A percentile compares a stretch with the other conserved stretches of the same genome.
Evolutionary conservation across 352 stramenopile genomes (phyloP).

Genomic region (Pythium rishiriense): DNA sequence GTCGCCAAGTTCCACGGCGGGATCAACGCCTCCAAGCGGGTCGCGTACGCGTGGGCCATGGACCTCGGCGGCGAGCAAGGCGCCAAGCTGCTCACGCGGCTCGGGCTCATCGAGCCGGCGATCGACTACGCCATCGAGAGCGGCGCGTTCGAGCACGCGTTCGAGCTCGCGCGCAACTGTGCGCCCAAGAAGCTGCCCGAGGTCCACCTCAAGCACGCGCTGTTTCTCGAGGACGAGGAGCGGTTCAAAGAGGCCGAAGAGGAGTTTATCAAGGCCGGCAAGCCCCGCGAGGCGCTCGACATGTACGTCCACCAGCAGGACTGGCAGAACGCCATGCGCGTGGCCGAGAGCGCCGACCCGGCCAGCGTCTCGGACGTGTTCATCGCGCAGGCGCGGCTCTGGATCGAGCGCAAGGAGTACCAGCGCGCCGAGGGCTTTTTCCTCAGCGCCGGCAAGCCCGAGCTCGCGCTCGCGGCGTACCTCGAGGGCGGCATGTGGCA

Average conservation of each 20-base stretch:
- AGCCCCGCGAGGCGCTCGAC: conserved; percentile 93
- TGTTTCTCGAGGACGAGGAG: conserved; percentile 94
- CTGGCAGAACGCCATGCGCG: conserved; percentile 90
- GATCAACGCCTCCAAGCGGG: conserved; percentile 90
- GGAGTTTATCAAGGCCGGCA: conserved; percentile 92
- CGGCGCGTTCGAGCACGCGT: conserved; percentile 91
- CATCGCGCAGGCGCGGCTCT: conserved; percentile 87
- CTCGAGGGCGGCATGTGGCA: conserved; percentile 85
- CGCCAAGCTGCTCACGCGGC: conserved; percentile 89
- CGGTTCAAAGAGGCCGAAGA: conserved; percentile 91
- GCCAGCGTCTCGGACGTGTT: conserved; percentile 90
- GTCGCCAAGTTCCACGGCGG: conserved; percentile 93
- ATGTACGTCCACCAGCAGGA: conserved; percentile 96
- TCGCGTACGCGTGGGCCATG: conserved; percentile 94
- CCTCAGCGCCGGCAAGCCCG: conserved; percentile 89
- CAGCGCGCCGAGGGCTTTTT: conserved; percentile 89
- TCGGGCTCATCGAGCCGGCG: conserved; percentile 91
- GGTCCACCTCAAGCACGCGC: conserved; percentile 92
- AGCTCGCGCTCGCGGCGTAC: conserved; percentile 88
- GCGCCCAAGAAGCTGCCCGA: conserved; percentile 89
- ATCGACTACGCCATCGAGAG: conserved; percentile 95
- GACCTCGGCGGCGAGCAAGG: conserved; percentile 89
- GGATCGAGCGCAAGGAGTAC: conserved; percentile 86
- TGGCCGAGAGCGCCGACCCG: conserved; percentile 91
- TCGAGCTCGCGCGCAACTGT: conserved; percentile 87